Base-by-base conservation (phyloP, 495 filamentous ascomycete species). In the Talaromyces ruber region DNA sequence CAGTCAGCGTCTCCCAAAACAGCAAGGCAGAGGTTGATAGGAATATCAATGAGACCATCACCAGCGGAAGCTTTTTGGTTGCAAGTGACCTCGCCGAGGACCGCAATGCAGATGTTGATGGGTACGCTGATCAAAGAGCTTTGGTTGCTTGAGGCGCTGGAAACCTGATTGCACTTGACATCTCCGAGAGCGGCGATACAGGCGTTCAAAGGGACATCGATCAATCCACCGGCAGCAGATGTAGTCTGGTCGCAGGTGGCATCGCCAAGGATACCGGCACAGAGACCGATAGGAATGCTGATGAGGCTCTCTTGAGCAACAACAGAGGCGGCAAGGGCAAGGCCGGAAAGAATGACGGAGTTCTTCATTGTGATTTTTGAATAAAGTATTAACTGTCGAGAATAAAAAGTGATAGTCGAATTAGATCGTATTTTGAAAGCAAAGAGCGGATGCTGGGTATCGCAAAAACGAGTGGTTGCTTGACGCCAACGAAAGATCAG, bases 91-190 rank as follows among this genome's bases (percentile, higher is more conserved):
- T 71, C 69, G 14, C 69, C 69, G 26, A 71, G 66, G 25, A 70
- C 69, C 52, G 69, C 65, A 58, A 68, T 64, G 53, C 69, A 72
- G 59, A 70, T 29, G 57, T 72, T 68, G 62, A 72, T 66, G 29
- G 70, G 70, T 1, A 72, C 68, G 54, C 65, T 71, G 66, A 72
- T 72, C 57, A 72, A 56, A 39, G 70, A 65, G 39, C 65, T 64
- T 22, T 62, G 56, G 54, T 47, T 26, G 55, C 69, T 63, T 54
- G 21, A 14, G 62, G 64, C 62, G 18, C 64, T 58, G 51, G 68
- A 66, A 47, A 50, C 67, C 58, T 72, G 70, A 45, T 72, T 63
- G 63, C 70, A 72, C 64, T 71, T 70, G 64, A 66, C 69, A 25
- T 70, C 28, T 24, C 70, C 70, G 22, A 72, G 65, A 43, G 59